Conservation (phyloP, 139 green algal genomes). For the Asterochloris erici region DNA sequence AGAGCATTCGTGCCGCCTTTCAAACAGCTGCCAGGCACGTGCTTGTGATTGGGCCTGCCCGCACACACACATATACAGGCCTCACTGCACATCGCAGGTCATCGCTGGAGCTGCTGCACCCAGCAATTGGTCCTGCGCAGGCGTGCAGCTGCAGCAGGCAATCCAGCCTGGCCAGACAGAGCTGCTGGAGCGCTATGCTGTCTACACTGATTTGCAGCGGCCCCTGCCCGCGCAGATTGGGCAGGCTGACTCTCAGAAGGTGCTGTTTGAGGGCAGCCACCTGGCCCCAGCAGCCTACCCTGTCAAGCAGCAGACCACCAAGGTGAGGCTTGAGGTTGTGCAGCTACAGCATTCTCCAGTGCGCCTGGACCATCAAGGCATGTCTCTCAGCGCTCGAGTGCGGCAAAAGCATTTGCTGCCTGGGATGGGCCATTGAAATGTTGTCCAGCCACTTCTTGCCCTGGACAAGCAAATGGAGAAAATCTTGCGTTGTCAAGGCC, state of each 20-base stretch:
- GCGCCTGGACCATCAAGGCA: background rate
- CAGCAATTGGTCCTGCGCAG: slow-evolving; percentile 37
- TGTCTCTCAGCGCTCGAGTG: background rate
- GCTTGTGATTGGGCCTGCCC: too few relatives aligned
- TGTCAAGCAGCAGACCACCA: slow-evolving; percentile 49
- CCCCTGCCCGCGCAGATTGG: slow-evolving; percentile 55
- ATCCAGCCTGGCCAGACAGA: slow-evolving; percentile 22
- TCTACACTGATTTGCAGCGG: slow-evolving; percentile 48
- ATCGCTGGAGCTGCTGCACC: slow-evolving; percentile 7
- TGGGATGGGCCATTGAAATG: background rate
- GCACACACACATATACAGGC: too few relatives aligned
- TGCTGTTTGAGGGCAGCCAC: slow-evolving; percentile 58
- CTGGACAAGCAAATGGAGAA: background rate
- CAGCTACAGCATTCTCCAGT: background rate
- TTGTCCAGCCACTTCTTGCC: background rate
- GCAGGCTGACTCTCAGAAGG: slow-evolving; percentile 69
- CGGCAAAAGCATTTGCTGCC: background rate
- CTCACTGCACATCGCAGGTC: background rate
- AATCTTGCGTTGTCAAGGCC: background rate
- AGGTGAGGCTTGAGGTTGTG: slow-evolving; percentile 25
- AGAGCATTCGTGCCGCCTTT: too few relatives aligned
- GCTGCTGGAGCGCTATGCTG: slow-evolving; percentile 13
- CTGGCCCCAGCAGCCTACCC: slow-evolving; percentile 65
- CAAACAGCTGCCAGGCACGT: too few relatives aligned
- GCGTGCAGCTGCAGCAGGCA: slow-evolving; percentile 14